Conservation (phyloP, 1,139 yeast species). For the Yamadazyma dushanensis region DNA sequence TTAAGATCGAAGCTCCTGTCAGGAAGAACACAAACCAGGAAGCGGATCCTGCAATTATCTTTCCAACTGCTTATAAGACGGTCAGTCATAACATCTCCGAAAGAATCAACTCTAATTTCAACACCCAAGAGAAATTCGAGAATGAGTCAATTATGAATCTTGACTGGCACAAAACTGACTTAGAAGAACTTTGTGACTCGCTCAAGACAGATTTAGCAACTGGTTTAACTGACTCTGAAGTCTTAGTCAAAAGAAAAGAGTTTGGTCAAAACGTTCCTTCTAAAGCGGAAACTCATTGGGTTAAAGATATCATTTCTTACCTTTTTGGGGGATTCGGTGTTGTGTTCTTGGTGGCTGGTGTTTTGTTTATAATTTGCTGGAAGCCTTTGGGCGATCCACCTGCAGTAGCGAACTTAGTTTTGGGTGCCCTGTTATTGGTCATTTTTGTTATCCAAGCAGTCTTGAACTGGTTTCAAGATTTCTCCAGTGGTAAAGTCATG, state of each 20-base stretch:
- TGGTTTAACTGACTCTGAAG: slow-evolving; percentile 22
- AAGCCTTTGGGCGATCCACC: slow-evolving; percentile 57
- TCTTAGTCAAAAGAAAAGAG: slow-evolving; percentile 16
- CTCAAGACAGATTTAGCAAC: slow-evolving; percentile 19
- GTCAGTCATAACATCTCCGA: slow-evolving; percentile 37
- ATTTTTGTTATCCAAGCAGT: slow-evolving; percentile 50
- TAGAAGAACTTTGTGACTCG: slow-evolving; percentile 22
- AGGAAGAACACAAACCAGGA: slow-evolving; percentile 9
- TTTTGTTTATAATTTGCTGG: slow-evolving; percentile 48
- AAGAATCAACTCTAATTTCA: slow-evolving; percentile 13
- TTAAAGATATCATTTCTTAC: slow-evolving; percentile 35
- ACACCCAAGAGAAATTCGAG: slow-evolving; percentile 8
- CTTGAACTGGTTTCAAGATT: slow-evolving; percentile 53
- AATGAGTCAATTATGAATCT: slow-evolving; percentile 18
- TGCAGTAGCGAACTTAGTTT: slow-evolving; percentile 43
- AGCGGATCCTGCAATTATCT: slow-evolving; percentile 17
- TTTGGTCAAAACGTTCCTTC: slow-evolving; percentile 41
- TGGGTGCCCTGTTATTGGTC: slow-evolving; percentile 44
- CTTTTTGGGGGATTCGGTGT: slow-evolving; percentile 55
- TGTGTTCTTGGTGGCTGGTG: slow-evolving; percentile 43
- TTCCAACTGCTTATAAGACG: slow-evolving; percentile 39
- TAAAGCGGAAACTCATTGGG: slow-evolving; percentile 35
- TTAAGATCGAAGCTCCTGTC: neutral
- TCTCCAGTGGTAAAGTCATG: slow-evolving; percentile 50
- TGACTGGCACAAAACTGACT: slow-evolving; percentile 26